Base-by-base conservation (phyloP, 305 asterid species). In the Rubia occidens region DNA sequence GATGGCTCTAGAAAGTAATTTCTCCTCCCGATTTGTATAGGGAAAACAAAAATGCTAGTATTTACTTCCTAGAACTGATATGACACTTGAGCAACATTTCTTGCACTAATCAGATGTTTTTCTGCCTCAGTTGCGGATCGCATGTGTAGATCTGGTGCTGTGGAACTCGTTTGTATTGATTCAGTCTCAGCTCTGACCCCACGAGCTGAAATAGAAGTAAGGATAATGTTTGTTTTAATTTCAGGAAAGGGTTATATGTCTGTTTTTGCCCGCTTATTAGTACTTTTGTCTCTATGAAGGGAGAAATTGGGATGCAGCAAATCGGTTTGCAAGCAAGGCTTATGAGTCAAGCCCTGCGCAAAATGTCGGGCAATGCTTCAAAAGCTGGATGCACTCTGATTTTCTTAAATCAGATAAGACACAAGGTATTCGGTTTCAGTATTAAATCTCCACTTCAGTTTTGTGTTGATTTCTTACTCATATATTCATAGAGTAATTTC, bases 241-340 rank as follows among this genome's bases (percentile, higher is more conserved):
- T 64, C 70, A 59, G 47, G 66, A 78, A 63, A 53, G 20, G 51
- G 32, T 62, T 60, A 59, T 49, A 53, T 53, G 56, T 73, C 69
- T 47, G 60, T 29, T 18, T 5, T 55, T 44, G 55, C 63, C 47
- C 75, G 53, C 65, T 51, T 53, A 53, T 66, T 18, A 29, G 65
- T 13, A 63, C n/a, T 66, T 51, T 39, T 63, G 51, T 74, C 68
- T 83, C 63, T 75, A 70, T 70, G 5, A 64, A 95, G 98, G 99
- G 98, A 72, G 99, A 95, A 82, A 95, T 95, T 15, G 99, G 99
- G 69, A 91, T 95, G 99, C 99, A 95, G 75, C 98, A 95, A 88
- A 95, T 95, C 87, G 98, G 99, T 76, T 80, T 95, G 83, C 99
- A 95, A 82, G 99, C 99, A 8, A 96, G 98, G 39, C 89, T 95